phyloP scores from a whole-genome alignment of 2,329 filamentous ascomycete genomes.

The Orbilia blumenaviensis region DNA sequence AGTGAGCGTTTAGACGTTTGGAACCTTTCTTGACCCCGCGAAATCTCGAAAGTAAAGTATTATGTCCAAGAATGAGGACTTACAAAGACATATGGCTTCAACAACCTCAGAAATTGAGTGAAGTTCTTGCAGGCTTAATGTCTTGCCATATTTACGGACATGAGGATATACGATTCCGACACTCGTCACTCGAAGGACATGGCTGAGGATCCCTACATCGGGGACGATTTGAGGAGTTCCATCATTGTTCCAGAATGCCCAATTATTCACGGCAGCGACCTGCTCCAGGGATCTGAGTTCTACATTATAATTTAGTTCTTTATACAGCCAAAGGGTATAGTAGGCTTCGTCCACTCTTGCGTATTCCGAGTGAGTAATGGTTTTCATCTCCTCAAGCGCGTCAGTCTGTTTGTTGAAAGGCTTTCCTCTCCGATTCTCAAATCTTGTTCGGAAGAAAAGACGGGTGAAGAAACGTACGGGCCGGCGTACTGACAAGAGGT shows the following conservation, averaged over 20 bases:
- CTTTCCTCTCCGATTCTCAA: not conserved
- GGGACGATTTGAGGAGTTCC: not conserved
- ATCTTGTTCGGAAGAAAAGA: slow-evolving; percentile 22
- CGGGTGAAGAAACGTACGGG: slow-evolving; percentile 20
- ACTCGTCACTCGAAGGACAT: slow-evolving; percentile 18
- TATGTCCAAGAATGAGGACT: slow-evolving; percentile 9
- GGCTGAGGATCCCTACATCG: slow-evolving; percentile 23
- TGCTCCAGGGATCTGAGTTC: not conserved
- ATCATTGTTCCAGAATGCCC: slow-evolving; percentile 20
- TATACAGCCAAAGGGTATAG: slow-evolving; percentile 36
- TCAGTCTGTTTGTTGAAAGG: not conserved
- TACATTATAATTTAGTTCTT: slow-evolving; percentile 16
- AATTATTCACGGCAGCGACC: not conserved
- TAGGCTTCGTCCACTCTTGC: slow-evolving; percentile 37
- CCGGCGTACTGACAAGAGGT: slow-evolving; percentile 10
- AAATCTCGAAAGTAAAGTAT: not conserved
- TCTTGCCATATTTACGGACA: not conserved
- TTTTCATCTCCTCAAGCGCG: not conserved
- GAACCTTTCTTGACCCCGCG: not conserved
- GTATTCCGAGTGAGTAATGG: slow-evolving; percentile 23
- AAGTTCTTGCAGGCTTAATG: not conserved
- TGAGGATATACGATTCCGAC: slow-evolving; percentile 27
- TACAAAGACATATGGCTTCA: slow-evolving; percentile 22
- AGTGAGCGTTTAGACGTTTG: not conserved
- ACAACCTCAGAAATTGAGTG: not conserved